Evolutionary conservation across 1,139 yeast genomes (phyloP).

Genomic region (Geotrichum siamense): DNA sequence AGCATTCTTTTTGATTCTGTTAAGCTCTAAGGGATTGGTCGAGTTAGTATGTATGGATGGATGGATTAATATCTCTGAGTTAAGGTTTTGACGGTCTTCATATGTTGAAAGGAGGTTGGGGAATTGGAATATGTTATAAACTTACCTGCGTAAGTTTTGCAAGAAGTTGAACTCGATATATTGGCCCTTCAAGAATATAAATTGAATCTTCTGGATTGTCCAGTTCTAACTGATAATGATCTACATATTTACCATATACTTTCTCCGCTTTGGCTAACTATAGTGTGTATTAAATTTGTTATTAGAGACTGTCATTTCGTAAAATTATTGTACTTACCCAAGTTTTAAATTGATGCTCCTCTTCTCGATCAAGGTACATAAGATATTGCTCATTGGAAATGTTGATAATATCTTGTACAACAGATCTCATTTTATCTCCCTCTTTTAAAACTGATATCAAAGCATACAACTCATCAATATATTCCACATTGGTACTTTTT

Average conservation of each 20-base stretch:
- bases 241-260: constrained; percentile 27
- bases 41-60: too few relatives aligned
- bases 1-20: neutral
- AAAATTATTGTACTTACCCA: constrained; percentile 11
- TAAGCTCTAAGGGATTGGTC: too few relatives aligned
- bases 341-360: neutral
- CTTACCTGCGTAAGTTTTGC: constrained; percentile 27
- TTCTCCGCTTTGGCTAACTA: constrained; percentile 8
- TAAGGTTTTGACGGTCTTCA: too few relatives aligned
- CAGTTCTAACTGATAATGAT: constrained; percentile 30
- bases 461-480: constrained; percentile 11
- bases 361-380: neutral
- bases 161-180: constrained; percentile 36
- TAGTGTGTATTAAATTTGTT: neutral
- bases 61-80: too few relatives aligned
- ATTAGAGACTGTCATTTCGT: too few relatives aligned
- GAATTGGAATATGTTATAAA: neutral
- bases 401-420: constrained; percentile 8
- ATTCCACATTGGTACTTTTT: constrained; percentile 8
- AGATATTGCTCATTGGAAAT: constrained; percentile 3
- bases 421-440: neutral
- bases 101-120: neutral
- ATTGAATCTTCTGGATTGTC: constrained; percentile 35
- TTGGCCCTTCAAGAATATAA: constrained; percentile 38
- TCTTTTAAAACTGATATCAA: constrained; percentile 2